Conservation (phyloP, 441 rosid species). For the Dalechampia spathulata region DNA sequence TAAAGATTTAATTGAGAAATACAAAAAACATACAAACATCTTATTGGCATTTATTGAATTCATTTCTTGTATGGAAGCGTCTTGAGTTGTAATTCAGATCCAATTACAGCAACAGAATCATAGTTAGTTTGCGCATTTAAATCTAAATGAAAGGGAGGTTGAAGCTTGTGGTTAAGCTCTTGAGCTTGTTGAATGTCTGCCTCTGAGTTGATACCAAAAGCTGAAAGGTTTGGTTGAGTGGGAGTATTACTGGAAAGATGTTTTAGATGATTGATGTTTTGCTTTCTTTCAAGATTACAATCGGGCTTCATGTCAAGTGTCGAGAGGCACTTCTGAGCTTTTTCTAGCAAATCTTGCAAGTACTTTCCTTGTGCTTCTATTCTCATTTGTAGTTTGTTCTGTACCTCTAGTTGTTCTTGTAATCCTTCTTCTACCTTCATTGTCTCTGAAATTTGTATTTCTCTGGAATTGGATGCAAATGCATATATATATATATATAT, state of each 20-base stretch:
- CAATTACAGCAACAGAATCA: slow-evolving; percentile 39
- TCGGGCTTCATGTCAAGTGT: slow-evolving; percentile 22
- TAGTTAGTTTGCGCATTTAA: slow-evolving; percentile 42
- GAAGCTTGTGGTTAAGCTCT: slow-evolving; percentile 25
- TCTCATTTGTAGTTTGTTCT: slow-evolving; percentile 57
- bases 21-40: too few relatives aligned
- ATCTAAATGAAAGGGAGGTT: slow-evolving; percentile 38
- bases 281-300: slow-evolving; percentile 15
- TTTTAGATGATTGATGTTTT: too few relatives aligned
- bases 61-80: slow-evolving; percentile 24
- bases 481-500: too few relatives aligned
- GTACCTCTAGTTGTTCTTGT: slow-evolving; percentile 77
- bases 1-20: too few relatives aligned
- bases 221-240: slow-evolving; percentile 13
- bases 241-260: too few relatives aligned
- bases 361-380: slow-evolving; percentile 83
- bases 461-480: slow-evolving; percentile 28
- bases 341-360: slow-evolving; percentile 65
- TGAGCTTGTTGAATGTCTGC: slow-evolving; percentile 16
- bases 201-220: slow-evolving; percentile 17
- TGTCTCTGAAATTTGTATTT: slow-evolving; percentile 42
- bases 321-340: slow-evolving; percentile 61
- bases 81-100: slow-evolving; percentile 33
- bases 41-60: too few relatives aligned
- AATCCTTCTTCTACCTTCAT: slow-evolving; percentile 46